Evolutionary conservation across 768 basidiomycete species (phyloP).

Genomic region (Tulasnella calospora): DNA sequence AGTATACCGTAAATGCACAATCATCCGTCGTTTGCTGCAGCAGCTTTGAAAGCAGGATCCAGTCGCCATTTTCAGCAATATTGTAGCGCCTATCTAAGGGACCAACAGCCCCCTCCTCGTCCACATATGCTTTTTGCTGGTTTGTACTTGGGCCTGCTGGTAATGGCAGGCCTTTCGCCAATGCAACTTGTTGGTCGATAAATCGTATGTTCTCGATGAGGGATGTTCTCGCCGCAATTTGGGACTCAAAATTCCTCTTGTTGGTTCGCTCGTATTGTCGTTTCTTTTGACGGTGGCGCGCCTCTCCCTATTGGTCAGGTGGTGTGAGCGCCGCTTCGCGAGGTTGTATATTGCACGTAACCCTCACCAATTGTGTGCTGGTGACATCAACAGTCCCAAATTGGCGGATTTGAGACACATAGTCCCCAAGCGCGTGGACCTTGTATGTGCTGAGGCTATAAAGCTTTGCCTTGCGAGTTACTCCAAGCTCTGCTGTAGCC

Average conservation of each 20-base stretch:
- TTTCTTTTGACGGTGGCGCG: not conserved
- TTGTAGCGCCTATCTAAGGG: too few species aligned
- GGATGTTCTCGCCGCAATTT: not conserved
- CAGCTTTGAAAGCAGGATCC: too few species aligned
- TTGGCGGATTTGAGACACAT: not conserved
- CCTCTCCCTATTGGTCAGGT: not conserved
- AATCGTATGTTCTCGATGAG: not conserved
- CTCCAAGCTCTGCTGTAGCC: too few species aligned
- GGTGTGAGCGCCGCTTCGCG: not conserved
- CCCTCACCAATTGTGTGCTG: not conserved
- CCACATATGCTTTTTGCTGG: too few species aligned
- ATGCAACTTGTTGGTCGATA: not conserved
- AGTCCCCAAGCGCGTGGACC: conserved; percentile 15
- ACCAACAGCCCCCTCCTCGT: too few species aligned
- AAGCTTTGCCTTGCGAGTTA: not conserved
- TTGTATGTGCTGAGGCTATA: conserved; percentile 13
- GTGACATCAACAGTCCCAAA: not conserved
- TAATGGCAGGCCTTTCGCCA: not conserved
- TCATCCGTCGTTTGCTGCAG: not conserved
- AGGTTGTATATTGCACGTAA: too few species aligned
- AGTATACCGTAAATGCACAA: not conserved
- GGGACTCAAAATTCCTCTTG: not conserved
- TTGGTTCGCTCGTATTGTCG: not conserved
- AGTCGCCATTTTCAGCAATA: too few species aligned
- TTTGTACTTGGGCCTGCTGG: not conserved